Base-by-base conservation (phyloP, 2,329 filamentous ascomycete genomes). In the Chrysosporium queenslandicum region DNA sequence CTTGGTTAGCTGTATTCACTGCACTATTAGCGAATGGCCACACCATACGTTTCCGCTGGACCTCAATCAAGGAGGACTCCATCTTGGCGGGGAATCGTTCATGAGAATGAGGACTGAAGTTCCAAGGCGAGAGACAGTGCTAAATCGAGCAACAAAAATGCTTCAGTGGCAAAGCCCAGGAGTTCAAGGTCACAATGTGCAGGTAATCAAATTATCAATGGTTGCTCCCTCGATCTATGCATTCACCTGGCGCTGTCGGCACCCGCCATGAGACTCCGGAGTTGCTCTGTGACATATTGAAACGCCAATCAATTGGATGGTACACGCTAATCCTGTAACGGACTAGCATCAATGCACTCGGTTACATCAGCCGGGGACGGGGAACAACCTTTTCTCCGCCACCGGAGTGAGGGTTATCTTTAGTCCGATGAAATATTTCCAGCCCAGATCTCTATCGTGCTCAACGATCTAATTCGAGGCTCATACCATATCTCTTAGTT, bases 11-110 rank as follows among this genome's bases (percentile, higher is more conserved):
- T 37, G 11, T 29, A 25, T 27, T 6, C 37, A 20, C n/a, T 16
- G 27, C 34, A 39, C 39, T 21, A 2, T 23, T 18, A 18, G 32
- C 18, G 48, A 21, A 16, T 6, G n/a, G 4, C 6, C 16, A 4
- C 20, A n/a, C 20, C 79, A 69, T 71, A 87, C 85, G 76, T 59
- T 87, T 82, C 62, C 83, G 84, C 76, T 94, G 88, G 64, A 89
- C 82, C 66, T 89, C 82, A 65, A 95, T 85, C 63, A 90, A 80
- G 59, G 89, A 94, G 70, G 85, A 76, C 63, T 81, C 85, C 88
- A 95, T 95, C 63, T 69, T 82, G 75, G 70, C 68, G 67, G 60
- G 61, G 60, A 20, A 23, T 46, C 23, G 36, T 1, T 45, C 50
- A 52, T 48, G 46, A 32, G 45, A 48, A 27, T 16, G 39, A 11